Base-by-base conservation (phyloP, 495 filamentous ascomycete genomes). In the Penicillium samsonianum region DNA sequence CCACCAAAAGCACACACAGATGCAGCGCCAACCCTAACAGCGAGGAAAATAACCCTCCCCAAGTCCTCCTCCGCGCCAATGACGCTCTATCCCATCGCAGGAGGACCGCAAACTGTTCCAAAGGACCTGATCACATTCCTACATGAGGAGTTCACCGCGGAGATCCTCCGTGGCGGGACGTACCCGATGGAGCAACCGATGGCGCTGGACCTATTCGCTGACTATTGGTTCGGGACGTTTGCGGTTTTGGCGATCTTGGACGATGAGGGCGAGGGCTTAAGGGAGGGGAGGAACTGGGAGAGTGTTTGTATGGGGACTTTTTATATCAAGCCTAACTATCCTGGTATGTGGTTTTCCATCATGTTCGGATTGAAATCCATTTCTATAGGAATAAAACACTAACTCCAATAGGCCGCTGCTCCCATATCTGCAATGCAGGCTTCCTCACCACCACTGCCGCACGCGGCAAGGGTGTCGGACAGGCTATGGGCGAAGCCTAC, bases 301-400 rank as follows among this genome's bases (percentile, higher is more conserved):
- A 84, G 78, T 58, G 79, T 87, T 62, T 96, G 92, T 70, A 74
- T 97, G 61, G 94, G 94, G 35, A 96, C 90, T 65, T 98, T 97
- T 69, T 98, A 96, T 78, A 86, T 96, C 69, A 97, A 96, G 77
- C 92, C 94, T 37, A 98, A 98, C 77, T 98, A 98, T 79, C 94
- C 94, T 16, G 94, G 94, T 71, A 79, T 86, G 62, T 90, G 80
- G 64, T 86, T 83, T 65, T 47, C 31, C 4, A 11, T 16, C 33
- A 10, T 14, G 38, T 37, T 35, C 47, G 19, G 20, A 26, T n/a
- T 16, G 8, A 3, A 25, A n/a, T 7, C 9, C 4, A 22, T 16
- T 10, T 43, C 2, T 6, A 25, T 40, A 26, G 14, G 19, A 22
- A n/a, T 23, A 8, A n/a, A 20, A 26, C 44, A 35, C 55, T 68